Evolutionary conservation across 768 basidiomycete genomes (phyloP).

Genomic region (Gautieria morchelliformis): DNA sequence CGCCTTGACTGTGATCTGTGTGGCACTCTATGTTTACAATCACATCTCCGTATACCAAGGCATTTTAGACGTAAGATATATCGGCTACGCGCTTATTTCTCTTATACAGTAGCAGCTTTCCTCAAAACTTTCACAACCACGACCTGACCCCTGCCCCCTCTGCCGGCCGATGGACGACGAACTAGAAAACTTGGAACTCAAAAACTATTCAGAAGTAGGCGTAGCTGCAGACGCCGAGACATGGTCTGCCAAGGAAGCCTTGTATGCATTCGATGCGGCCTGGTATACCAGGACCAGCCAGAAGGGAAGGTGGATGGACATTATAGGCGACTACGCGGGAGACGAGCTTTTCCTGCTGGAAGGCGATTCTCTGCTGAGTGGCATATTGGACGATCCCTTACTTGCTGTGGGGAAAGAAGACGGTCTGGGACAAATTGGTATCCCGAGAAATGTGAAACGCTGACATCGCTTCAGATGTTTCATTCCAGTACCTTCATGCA

Average conservation of each 20-base stretch:
- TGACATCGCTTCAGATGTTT: conserved; percentile 27
- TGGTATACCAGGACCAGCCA: conserved; percentile 32
- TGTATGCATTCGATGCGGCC: conserved; percentile 23
- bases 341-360: conserved; percentile 57
- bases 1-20: no score
- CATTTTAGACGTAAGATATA: no score
- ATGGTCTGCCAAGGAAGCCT: conserved; percentile 10
- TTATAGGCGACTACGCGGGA: conserved; percentile 64
- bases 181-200: no score
- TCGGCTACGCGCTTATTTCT: no score
- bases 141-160: no score
- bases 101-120: no score
- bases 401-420: conserved; percentile 41
- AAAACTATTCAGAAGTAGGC: no score
- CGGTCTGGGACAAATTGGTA: conserved; percentile 24
- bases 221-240: no score
- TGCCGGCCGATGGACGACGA: no score
- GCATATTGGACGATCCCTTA: conserved; percentile 50
- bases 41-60: no score
- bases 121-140: no score
- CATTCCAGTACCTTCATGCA: conserved; percentile 59
- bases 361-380: conserved; percentile 56
- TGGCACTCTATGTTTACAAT: no score
- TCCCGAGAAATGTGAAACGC: not conserved
- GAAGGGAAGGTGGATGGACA: conserved; percentile 52